phyloP scores from a whole-genome alignment of 306 rosid species.

The Trichosanthes truncata region DNA sequence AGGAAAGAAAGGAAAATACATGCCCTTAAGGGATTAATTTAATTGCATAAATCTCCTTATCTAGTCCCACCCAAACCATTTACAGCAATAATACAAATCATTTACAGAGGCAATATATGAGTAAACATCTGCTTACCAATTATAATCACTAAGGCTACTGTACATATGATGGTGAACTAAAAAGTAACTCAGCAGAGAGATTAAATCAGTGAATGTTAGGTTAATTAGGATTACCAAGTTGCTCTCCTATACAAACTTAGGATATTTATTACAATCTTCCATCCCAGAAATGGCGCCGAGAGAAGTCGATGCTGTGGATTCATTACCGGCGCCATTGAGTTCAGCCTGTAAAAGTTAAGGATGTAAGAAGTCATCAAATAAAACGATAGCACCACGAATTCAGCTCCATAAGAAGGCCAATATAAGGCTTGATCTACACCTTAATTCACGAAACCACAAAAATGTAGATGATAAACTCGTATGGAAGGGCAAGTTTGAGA shows the following conservation, averaged over 20 bases:
- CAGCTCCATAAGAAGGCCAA: neutral
- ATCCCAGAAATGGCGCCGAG: slow-evolving; percentile 12
- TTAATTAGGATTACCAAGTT: neutral
- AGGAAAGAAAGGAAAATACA: neutral
- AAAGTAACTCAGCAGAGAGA: neutral
- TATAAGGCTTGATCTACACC: neutral
- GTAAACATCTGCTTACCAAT: neutral
- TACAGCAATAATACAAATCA: slow-evolving; percentile 2
- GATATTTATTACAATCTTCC: slow-evolving; percentile 35
- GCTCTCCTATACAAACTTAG: slow-evolving; percentile 22
- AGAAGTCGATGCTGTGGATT: slow-evolving; percentile 22
- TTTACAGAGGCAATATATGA: neutral
- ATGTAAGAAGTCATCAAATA: neutral
- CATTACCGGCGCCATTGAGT: slow-evolving; percentile 28
- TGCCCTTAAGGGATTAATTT: neutral
- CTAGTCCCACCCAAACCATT: neutral
- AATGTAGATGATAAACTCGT: neutral
- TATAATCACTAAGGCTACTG: neutral
- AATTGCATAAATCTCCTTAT: neutral
- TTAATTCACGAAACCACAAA: neutral
- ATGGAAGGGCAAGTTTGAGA: neutral
- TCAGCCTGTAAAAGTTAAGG: slow-evolving; percentile 43
- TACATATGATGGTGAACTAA: neutral
- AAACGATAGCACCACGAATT: neutral
- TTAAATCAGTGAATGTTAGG: neutral